These are phyloP conservation scores for Trichoderma pleuroti DNA, from an alignment of 2,329 filamentous ascomycete genomes.

Conservation along the genomic window DNA sequence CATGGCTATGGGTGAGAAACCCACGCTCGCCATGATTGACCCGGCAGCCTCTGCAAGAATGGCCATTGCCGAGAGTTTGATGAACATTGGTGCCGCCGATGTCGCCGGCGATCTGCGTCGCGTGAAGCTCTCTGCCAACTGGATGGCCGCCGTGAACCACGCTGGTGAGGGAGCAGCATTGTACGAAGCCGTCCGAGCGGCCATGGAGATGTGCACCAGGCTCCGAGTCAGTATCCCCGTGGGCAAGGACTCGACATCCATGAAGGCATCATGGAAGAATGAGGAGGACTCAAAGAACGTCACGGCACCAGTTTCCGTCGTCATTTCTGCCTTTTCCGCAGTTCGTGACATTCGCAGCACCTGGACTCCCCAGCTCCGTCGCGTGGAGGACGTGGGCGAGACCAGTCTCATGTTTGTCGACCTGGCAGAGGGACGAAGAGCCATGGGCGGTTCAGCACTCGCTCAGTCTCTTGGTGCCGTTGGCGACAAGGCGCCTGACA, in stretches of 20 bases:
- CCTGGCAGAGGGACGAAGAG: slow-evolving; percentile 73
- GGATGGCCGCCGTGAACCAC: slow-evolving; percentile 97
- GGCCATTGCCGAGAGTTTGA: slow-evolving; percentile 89
- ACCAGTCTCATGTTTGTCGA: slow-evolving; percentile 88
- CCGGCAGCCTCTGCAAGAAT: slow-evolving; percentile 88
- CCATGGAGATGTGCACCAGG: slow-evolving; percentile 84
- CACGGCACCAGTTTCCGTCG: slow-evolving; percentile 84
- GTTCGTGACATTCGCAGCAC: slow-evolving; percentile 80
- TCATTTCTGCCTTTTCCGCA: slow-evolving; percentile 86
- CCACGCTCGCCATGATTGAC: slow-evolving; percentile 83
- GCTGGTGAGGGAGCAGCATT: slow-evolving; percentile 87
- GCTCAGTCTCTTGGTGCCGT: slow-evolving; percentile 86
- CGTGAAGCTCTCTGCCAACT: slow-evolving; percentile 90
- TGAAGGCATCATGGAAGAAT: slow-evolving; percentile 96
- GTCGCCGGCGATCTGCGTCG: slow-evolving; percentile 68
- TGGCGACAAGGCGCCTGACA: slow-evolving; percentile 80
- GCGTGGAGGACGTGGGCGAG: slow-evolving; percentile 83
- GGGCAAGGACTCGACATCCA: slow-evolving; percentile 96
- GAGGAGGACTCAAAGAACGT: slow-evolving; percentile 71
- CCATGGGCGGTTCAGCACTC: slow-evolving; percentile 85
- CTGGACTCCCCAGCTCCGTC: slow-evolving; percentile 87
- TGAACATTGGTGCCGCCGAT: slow-evolving; percentile 83
- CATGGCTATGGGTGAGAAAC: slow-evolving; percentile 97
- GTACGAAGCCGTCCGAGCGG: slow-evolving; percentile 90
- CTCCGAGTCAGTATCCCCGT: slow-evolving; percentile 93